Evolutionary conservation across 2,329 filamentous ascomycete species (phyloP), one percentile per base, ranked within the genome.

Genomic region (Penicillium glabrum): DNA sequence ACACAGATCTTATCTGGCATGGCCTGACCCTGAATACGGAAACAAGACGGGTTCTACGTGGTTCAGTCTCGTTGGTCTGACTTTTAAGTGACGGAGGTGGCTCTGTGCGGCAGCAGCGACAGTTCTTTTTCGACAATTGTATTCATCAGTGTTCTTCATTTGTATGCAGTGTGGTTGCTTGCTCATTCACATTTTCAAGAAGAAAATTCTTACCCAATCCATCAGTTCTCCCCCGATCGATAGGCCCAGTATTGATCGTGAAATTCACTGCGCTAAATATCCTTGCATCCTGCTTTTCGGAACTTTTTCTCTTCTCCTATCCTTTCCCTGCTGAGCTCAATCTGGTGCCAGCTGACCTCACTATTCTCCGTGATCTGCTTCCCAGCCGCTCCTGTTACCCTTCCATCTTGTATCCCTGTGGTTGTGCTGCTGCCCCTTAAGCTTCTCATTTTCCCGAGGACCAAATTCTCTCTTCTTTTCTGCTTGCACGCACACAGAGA

Each of bases 81-180:
- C 35, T 51, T 37, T 37, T 44, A 53, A 46, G 54, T 58, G 50
- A 60, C 46, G 61, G 56, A 31, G 61, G 55, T 61, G 57, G 60
- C 55, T 62, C 44, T 61, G 47, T 53, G 47, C 61, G 59, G 50
- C 46, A 60, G 54, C 60, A 61, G 62, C 61, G 62, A 59, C 60
- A 60, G 51, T 63, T 63, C 56, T 57, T 46, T 43, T 60, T 59
- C 58, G 56, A 57, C 56, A 54, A 56, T 67, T 72, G 67, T 73
- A 71, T 66, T 63, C 62, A 62, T 63, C 69, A 64, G 58, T 61
- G 51, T 57, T 65, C 60, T 68, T 67, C 59, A 63, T 69, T 67
- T 73, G 68, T 74, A 71, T 72, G 61, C 70, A 72, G 68, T 66
- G 66, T 64, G 61, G 64, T 59, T 56, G 58, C 61, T 66, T 61